A percentile compares a stretch with the other conserved stretches of the same genome.
Conservation (phyloP, 1,284 basidiomycete genomes). For the Cutaneotrichosporon spelunceum region DNA sequence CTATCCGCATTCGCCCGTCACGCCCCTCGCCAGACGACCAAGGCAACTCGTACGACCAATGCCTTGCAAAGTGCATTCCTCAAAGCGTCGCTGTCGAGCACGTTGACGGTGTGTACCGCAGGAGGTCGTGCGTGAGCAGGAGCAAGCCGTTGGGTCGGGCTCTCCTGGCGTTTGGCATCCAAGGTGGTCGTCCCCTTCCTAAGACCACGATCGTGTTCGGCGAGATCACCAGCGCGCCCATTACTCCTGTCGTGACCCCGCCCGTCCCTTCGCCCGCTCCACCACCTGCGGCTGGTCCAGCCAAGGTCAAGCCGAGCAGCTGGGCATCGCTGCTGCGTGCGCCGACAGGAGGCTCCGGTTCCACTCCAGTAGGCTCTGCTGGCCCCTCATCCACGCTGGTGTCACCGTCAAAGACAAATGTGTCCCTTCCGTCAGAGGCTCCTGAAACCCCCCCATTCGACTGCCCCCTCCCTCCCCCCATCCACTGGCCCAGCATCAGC, state of each 20-base stretch:
- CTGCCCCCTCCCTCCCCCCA: slow-evolving; percentile 63
- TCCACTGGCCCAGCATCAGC: slow-evolving; percentile 45
- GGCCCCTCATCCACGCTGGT: slow-evolving; percentile 31
- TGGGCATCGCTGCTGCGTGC: slow-evolving; percentile 69
- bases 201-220: slow-evolving; percentile 12
- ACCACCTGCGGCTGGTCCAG: background rate
- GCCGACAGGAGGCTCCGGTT: slow-evolving; percentile 15
- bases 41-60: slow-evolving; percentile 26
- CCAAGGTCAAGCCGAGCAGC: slow-evolving; percentile 54
- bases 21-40: slow-evolving; percentile 21
- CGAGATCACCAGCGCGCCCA: slow-evolving; percentile 5
- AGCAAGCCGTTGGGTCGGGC: slow-evolving; percentile 24
- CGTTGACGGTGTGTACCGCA: slow-evolving; percentile 14
- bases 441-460: slow-evolving; percentile 40
- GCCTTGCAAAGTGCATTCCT: slow-evolving; percentile 19
- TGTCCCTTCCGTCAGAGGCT: slow-evolving; percentile 23
- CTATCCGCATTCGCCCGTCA: slow-evolving; percentile 14
- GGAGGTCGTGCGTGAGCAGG: slow-evolving; percentile 18
- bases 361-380: slow-evolving; percentile 23
- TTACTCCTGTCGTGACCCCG: slow-evolving; percentile 4
- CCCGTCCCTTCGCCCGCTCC: background rate
- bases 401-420: slow-evolving; percentile 28
- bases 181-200: slow-evolving; percentile 12
- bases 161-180: slow-evolving; percentile 23
- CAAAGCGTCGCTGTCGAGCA: slow-evolving; percentile 20